Percentiles rank a stretch among this genome's conserved stretches.
phyloP scores from a whole-genome alignment of 73 alveolate species.

The Paramecium bursaria region DNA sequence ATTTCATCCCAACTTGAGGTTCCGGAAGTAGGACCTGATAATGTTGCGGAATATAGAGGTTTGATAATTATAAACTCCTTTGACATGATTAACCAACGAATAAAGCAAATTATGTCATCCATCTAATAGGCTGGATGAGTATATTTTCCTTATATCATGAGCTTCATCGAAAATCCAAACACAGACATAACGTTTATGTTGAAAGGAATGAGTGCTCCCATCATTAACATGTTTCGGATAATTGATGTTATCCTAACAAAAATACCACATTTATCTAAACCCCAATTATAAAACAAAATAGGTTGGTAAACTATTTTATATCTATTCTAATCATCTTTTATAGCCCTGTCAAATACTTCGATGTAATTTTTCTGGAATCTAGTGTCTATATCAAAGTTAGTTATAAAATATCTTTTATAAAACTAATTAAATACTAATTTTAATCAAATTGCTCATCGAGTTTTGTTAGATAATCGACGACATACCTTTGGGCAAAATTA shows the following conservation, averaged over 20 bases:
- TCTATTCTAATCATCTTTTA: constrained; percentile 19
- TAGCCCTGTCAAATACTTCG: neutral
- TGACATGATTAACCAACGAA: constrained; percentile 60
- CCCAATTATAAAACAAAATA: constrained; percentile 68
- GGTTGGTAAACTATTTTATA: constrained; percentile 71
- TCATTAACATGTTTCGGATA: constrained; percentile 70
- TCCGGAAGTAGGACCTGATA: constrained; percentile 78
- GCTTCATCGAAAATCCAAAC: constrained; percentile 57
- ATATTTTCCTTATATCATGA: constrained; percentile 58
- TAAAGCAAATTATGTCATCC: constrained; percentile 74
- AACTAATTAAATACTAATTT: neutral
- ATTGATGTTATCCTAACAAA: constrained; percentile 71
- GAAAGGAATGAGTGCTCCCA: constrained; percentile 73
- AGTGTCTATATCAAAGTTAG: constrained; percentile 69
- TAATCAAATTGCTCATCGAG: neutral
- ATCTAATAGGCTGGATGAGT: constrained; percentile 73
- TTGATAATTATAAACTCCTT: constrained; percentile 18
- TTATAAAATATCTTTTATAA: constrained; percentile 33
- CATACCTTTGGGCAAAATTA: constrained; percentile 51
- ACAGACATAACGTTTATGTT: constrained; percentile 68
- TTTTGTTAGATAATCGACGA: constrained; percentile 7
- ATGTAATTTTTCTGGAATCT: constrained; percentile 60
- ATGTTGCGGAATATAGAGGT: constrained; percentile 65
- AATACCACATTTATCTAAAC: constrained; percentile 41
- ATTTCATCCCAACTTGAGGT: constrained; percentile 54